phyloP scores from a whole-genome alignment of 306 rosid species.

The Ziziphus jujuba region DNA sequence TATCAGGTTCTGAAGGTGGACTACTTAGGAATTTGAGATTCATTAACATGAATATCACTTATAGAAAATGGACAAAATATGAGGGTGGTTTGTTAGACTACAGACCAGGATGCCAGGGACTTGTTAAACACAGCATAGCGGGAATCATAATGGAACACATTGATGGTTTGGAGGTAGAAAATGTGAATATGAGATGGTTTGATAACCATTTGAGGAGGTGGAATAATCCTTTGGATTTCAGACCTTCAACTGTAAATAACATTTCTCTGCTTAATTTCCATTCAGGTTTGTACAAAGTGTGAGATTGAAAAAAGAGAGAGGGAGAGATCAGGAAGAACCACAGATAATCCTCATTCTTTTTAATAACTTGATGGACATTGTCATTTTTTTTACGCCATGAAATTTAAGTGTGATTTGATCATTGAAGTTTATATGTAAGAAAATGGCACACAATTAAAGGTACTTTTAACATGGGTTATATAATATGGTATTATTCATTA shows the following conservation, averaged over 20 bases:
- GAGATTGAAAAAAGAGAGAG: background rate
- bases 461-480: no score
- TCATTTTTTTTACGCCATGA: background rate
- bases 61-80: constrained; percentile 59
- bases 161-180: constrained; percentile 64
- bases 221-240: constrained; percentile 84
- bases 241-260: constrained; percentile 70
- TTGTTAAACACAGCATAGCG: constrained; percentile 62
- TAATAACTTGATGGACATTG: background rate
- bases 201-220: constrained; percentile 38
- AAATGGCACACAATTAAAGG: no score
- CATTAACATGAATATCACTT: constrained; percentile 66
- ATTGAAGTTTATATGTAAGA: background rate
- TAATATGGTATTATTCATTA: no score
- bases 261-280: constrained; percentile 60
- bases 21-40: constrained; percentile 68
- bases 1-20: constrained; percentile 79
- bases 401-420: background rate
- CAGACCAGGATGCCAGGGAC: constrained; percentile 85
- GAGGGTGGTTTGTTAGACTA: constrained; percentile 75
- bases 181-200: constrained; percentile 83
- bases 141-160: constrained; percentile 88
- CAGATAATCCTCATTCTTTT: background rate
- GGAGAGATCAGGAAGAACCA: background rate
- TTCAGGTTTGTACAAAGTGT: constrained; percentile 41